Evolutionary conservation across 2,329 filamentous ascomycete genomes (phyloP).

Genomic region (Hypoxylon sp.): DNA sequence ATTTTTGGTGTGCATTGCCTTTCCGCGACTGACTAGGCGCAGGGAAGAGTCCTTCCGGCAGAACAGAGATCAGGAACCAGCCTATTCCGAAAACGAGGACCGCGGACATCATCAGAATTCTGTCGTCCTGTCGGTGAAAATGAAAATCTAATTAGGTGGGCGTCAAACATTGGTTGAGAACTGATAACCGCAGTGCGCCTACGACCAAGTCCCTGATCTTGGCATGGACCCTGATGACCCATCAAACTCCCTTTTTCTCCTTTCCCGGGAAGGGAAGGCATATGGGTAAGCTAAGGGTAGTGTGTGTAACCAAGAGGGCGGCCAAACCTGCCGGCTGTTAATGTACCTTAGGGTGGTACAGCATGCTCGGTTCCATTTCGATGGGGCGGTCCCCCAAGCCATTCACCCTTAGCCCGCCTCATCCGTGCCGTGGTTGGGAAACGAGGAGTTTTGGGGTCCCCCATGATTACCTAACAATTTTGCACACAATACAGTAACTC

Average conservation of each 20-base stretch:
- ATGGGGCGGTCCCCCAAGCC: constrained; percentile 16
- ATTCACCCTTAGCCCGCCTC: neutral
- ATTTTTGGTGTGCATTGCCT: neutral
- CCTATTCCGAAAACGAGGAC: neutral
- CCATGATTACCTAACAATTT: neutral
- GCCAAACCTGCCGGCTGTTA: constrained; percentile 7
- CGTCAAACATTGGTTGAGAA: constrained; percentile 4
- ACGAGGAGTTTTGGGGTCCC: constrained; percentile 13
- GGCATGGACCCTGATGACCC: constrained; percentile 43
- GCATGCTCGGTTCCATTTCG: constrained; percentile 30
- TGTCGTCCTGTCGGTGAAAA: neutral
- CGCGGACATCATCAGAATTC: constrained; percentile 10
- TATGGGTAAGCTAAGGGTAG: constrained; percentile 22
- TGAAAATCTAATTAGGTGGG: constrained; percentile 10
- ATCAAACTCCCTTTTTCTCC: constrained; percentile 1
- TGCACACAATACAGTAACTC: constrained; percentile 18
- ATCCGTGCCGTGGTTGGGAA: constrained; percentile 6
- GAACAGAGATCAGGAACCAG: neutral
- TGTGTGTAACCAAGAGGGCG: constrained; percentile 15
- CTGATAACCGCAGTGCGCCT: constrained; percentile 1
- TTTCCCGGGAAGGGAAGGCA: constrained; percentile 13
- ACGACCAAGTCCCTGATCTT: constrained; percentile 38
- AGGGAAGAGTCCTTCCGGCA: neutral
- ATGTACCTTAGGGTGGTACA: constrained; percentile 21
- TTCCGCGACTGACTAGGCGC: constrained; percentile 5